Base-by-base conservation (phyloP, 2,329 filamentous ascomycete species). In the Cryphonectria parasitica region DNA sequence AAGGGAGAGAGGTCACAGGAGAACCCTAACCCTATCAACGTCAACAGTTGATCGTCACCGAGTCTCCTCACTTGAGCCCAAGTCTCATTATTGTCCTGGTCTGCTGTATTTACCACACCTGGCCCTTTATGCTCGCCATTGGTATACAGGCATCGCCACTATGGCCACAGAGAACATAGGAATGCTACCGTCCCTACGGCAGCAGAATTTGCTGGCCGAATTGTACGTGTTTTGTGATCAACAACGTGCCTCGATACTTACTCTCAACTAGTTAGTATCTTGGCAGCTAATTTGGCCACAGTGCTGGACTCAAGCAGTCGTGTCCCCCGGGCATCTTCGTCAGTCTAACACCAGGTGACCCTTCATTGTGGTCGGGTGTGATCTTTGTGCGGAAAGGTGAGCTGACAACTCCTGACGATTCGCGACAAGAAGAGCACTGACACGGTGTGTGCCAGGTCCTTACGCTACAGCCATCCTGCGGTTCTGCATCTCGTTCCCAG, bases 301-400 rank as follows among this genome's bases (percentile, higher is more conserved):
- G 94, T 81, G 88, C 92, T 72, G 92, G 92, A 72, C 86, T 97
- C 76, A 94, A 92, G 80, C 89, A 93, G 82, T 90, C 91, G 71
- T 94, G 92, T 79, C 95, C 95, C 1, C 89, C 93, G 69, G 95
- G 96, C 67, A 87, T 98, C 73, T 98, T 96, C 81, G 88, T 98
- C 80, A 93, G 88, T 79, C 87, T 97, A 71, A 92, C 92, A 39
- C 93, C 93, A 0, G 92, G 92, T 34, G 91, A 97, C 77, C 89
- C 93, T 25, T 89, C 90, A 22, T 83, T 94, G 64, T 98, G 95
- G 95, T 91, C 91, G 43, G 95, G 94, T n/a, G 92, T 97, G 28
- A 85, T 98, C 39, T 98, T 98, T 79, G 90, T 97, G 73, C 92
- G 94, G 69, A 91, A 93, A 85, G 95, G 95, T 96, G 83, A 52